phyloP scores from a whole-genome alignment of 2,329 filamentous ascomycete species.

The Claviceps monticola region DNA sequence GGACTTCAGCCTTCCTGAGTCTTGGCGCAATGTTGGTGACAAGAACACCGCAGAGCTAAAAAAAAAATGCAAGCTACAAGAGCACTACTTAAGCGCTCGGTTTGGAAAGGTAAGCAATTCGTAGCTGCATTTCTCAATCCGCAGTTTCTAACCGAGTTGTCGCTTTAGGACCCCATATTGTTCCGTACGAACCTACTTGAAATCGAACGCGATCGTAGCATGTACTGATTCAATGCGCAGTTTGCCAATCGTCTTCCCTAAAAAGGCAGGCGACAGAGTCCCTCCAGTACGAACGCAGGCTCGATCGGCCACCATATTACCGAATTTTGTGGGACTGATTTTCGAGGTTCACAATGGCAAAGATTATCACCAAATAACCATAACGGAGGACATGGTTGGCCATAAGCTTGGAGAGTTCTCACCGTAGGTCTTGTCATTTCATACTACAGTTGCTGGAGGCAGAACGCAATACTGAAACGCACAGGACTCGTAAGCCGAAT shows the following conservation, averaged over 20 bases:
- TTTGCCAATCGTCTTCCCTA: conserved; percentile 49
- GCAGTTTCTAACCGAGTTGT: neutral
- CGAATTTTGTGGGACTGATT: conserved; percentile 78
- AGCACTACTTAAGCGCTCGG: conserved; percentile 57
- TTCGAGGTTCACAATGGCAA: conserved; percentile 93
- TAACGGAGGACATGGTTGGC: conserved; percentile 94
- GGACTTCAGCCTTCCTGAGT: too few species aligned
- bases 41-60: conserved; percentile 6
- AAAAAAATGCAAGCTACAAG: conserved; percentile 54
- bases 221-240: conserved; percentile 18
- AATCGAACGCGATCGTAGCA: conserved; percentile 3
- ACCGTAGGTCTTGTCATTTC: conserved; percentile 43
- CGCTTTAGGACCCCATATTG: conserved; percentile 34
- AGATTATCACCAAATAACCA: conserved; percentile 64
- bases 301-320: conserved; percentile 76
- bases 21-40: neutral
- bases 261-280: conserved; percentile 45
- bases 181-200: conserved; percentile 29
- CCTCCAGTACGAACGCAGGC: conserved; percentile 76
- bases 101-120: conserved; percentile 63
- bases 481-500: conserved; percentile 44
- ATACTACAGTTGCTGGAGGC: neutral
- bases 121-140: neutral
- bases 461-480: conserved; percentile 1
- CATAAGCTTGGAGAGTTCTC: conserved; percentile 91